Evolutionary conservation across 148 eudicot genomes (phyloP).

Genomic region (Cornus florida): DNA sequence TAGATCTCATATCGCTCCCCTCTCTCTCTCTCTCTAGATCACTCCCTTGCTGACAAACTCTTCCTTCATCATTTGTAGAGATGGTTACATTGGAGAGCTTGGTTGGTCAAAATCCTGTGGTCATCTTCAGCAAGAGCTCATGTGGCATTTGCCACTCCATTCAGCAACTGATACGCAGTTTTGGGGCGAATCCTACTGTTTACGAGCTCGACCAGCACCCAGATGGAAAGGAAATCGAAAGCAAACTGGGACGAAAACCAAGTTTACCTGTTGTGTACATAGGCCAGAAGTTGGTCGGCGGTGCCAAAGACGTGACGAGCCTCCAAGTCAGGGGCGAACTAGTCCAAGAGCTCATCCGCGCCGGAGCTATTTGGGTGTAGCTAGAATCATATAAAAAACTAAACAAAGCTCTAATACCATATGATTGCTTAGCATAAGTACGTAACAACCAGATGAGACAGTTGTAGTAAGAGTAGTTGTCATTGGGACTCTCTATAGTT

Average conservation of each 20-base stretch:
- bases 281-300: conserved; percentile 66
- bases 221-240: conserved; percentile 60
- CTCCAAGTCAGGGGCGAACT: conserved; percentile 69
- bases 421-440: no score
- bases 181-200: conserved; percentile 64
- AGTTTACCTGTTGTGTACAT: conserved; percentile 70
- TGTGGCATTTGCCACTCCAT: conserved; percentile 71
- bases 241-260: conserved; percentile 43
- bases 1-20: no score
- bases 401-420: neutral
- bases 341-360: conserved; percentile 54
- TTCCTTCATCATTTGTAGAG: no score
- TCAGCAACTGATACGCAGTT: conserved; percentile 54
- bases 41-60: no score
- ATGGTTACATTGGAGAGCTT: conserved; percentile 45
- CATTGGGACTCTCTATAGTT: no score
- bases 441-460: no score
- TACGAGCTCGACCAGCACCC: conserved; percentile 68
- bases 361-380: conserved; percentile 68
- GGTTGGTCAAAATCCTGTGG: conserved; percentile 50
- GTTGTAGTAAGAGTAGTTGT: no score
- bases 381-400: neutral
- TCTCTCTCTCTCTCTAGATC: no score
- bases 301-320: conserved; percentile 71
- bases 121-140: conserved; percentile 71